Base-by-base conservation (phyloP, 75 land plant species). In the Cupressus sempervirens region DNA sequence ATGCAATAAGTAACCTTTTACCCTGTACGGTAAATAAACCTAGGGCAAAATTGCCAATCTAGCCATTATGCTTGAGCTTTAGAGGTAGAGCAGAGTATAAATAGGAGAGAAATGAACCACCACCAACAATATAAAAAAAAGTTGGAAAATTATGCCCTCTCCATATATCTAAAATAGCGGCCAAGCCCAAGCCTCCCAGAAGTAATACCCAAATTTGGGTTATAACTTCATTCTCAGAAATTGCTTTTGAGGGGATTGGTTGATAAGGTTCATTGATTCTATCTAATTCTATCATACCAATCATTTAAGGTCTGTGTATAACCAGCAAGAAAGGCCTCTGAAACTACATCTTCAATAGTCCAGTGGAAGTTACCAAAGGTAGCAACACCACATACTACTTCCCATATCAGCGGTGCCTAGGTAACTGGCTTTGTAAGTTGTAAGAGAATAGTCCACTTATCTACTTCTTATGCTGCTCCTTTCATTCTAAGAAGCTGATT, bases 301-400 rank as follows among this genome's bases (percentile, higher is more conserved):
- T 97, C 99, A 92, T 97, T 97, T 12, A 97, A 80, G 38, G 98
- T 97, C 98, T 97, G 98, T 30, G 99, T 97, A 86, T 95, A 97
- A 81, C 99, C 99, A 43, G 98, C 94, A n/a, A 97, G 94, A 86
- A 80, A 93, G 62, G 99, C 98, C 23, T 96, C 98, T 68, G 98
- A 93, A 98, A 97, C 93, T 80, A 97, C 95, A 91, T 95, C 98
- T 82, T 97, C 99, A 65, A 90, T 36, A 62, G 77, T 96, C 98
- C 98, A 97, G 53, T 95, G 88, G 84, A 97, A 97, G 86, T 97
- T 97, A 23, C 99, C 97, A 84, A 97, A 97, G 75, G 97, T 94
- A 86, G 97, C 99, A 88, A 97, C 99, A 82, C 99, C 99, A 89
- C 99, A 95, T 46, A 94, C 92, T 72, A 97, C 96, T 83, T 97